Evolutionary conservation across 2,329 filamentous ascomycete species (phyloP), one percentile per base, ranked within the genome.

Genomic region (Ascomycota sp.): DNA sequence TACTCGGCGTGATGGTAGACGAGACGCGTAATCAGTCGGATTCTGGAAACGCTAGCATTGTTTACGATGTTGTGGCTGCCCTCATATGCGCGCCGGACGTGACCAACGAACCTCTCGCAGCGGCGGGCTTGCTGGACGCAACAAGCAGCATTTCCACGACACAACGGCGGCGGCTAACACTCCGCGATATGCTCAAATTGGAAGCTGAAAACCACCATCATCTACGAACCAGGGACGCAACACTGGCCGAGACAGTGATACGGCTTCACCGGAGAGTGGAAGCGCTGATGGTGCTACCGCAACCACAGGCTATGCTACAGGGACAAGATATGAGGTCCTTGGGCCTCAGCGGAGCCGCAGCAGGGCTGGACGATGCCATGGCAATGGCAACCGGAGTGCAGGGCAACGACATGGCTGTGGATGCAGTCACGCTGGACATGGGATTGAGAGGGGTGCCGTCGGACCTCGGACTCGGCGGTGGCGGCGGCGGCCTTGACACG

Each of bases 31-130:
- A 64, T 12, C 69, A 76, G 36, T 67, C 65, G 0, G 65, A 71
- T 20, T 48, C 58, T 1, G 66, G 67, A 4, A 69, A 65, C 37
- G 68, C 64, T 2, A 61, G 64, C 32, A 54, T 73, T 5, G 69
- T 68, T 0, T 66, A 82, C 32, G 79, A 85, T 40, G 61, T 83
- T 8, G 75, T 67, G 3, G 68, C 66, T 3, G 67, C 74, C 1
- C 54, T 85, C 7, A 59, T 85, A 8, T 80, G 76, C 42, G 69
- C 75, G 1, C 75, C 76, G 0, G 63, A 73, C 39, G 57, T 57
- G 2, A 59, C 52, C 23, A 64, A 59, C 38, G 49, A 59, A 33
- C 45, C 46, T 5, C 50, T 50, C 5, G 44, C 49, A 0, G 35
- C 42, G 7, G 40, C 46, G 11, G 36, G 35, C 13, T 35, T 48